Conservation (phyloP, 768 basidiomycete genomes). For the Chalciporus sphaerocephalus region DNA sequence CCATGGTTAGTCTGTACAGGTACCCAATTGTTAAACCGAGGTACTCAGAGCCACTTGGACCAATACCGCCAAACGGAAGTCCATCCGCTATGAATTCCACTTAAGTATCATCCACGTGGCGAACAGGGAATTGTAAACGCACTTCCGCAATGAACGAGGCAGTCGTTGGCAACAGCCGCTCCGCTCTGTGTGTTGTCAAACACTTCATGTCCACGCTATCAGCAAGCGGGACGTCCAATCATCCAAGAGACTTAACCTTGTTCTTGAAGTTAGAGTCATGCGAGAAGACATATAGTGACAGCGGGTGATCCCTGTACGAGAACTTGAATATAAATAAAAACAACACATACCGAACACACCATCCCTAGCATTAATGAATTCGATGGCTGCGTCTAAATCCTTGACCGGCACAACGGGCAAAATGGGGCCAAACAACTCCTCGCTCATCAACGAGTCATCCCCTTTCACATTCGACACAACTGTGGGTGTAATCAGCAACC, state of each 20-base stretch:
- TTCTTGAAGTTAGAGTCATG: slow-evolving; percentile 52
- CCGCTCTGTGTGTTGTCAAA: slow-evolving; percentile 70
- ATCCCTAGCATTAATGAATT: slow-evolving; percentile 58
- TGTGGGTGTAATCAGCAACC: slow-evolving; percentile 67
- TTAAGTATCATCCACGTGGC: background rate
- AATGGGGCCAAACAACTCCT: slow-evolving; percentile 83
- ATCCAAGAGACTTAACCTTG: slow-evolving; percentile 43
- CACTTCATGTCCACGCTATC: slow-evolving; percentile 38
- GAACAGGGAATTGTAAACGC: slow-evolving; percentile 9
- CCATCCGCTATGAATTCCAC: slow-evolving; percentile 41
- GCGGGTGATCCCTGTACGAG: slow-evolving; percentile 58
- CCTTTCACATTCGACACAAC: slow-evolving; percentile 57
- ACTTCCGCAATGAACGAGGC: slow-evolving; percentile 58
- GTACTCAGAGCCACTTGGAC: slow-evolving; percentile 64
- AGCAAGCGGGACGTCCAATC: background rate
- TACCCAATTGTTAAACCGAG: background rate
- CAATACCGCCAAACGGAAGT: slow-evolving; percentile 72
- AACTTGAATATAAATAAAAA: background rate
- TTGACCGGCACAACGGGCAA: slow-evolving; percentile 71
- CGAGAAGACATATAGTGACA: slow-evolving; percentile 76
- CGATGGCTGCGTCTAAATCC: slow-evolving; percentile 66
- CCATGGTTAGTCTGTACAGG: background rate
- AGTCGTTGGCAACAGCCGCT: slow-evolving; percentile 65
- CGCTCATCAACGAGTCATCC: slow-evolving; percentile 72
- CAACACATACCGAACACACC: slow-evolving; percentile 10